phyloP scores from a whole-genome alignment of 208 protist species.

The Trypanosoma avium region DNA sequence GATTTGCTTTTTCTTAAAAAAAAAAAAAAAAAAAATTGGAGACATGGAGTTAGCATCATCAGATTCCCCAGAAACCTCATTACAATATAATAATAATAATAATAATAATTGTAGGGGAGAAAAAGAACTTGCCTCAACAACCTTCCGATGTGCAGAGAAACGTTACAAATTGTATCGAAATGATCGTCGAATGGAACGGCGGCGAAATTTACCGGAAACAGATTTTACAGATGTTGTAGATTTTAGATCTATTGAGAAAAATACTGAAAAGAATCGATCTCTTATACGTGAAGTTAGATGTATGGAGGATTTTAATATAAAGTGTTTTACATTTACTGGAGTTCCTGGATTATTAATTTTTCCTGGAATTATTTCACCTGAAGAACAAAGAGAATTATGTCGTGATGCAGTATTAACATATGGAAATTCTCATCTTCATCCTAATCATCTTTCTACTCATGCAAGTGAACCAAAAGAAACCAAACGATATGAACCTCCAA shows the following conservation, averaged over 20 bases:
- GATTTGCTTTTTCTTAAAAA: not conserved
- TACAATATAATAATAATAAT: too few relatives aligned
- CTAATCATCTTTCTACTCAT: slow-evolving; percentile 85
- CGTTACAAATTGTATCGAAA: slow-evolving; percentile 69
- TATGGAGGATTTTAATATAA: slow-evolving; percentile 20
- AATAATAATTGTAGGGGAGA: too few relatives aligned
- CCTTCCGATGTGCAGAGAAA: slow-evolving; percentile 34
- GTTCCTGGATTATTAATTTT: slow-evolving; percentile 77
- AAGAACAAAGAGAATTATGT: slow-evolving; percentile 59
- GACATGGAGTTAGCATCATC: not conserved
- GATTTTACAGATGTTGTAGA: slow-evolving; percentile 60
- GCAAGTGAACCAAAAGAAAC: slow-evolving; percentile 53
- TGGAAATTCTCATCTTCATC: slow-evolving; percentile 56
- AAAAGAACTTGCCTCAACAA: slow-evolving; percentile 2
- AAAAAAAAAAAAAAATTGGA: not conserved
- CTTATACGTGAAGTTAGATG: slow-evolving; percentile 37
- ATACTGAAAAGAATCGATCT: slow-evolving; percentile 49
- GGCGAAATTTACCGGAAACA: slow-evolving; percentile 11
- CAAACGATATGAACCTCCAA: slow-evolving; percentile 70
- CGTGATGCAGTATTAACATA: slow-evolving; percentile 59
- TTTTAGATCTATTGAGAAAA: slow-evolving; percentile 44
- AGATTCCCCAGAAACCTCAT: too few relatives aligned
- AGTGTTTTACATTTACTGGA: slow-evolving; percentile 69
- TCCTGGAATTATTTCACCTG: slow-evolving; percentile 39
- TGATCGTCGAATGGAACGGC: slow-evolving; percentile 38